Base-by-base conservation (phyloP, 23 red algal genomes). In the Gracilaria gracilis region DNA sequence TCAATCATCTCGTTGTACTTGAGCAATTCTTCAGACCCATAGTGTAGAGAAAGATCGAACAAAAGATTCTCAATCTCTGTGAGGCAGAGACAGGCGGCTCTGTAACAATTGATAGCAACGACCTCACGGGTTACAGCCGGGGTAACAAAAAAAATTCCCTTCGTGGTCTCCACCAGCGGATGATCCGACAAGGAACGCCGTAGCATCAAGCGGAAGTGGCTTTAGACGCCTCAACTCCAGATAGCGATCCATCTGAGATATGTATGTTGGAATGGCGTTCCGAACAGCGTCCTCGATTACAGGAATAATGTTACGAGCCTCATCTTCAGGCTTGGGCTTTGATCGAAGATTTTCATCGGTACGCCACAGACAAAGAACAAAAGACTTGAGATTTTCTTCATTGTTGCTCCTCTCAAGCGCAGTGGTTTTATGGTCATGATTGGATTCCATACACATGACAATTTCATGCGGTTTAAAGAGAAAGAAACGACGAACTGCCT, bases 161-260 rank as follows among this genome's bases (percentile, higher is more conserved):
- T 99, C 97, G 36, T 94, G 93, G 64, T 99, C 97, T 23, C 97
- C 97, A 50, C 97, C 97, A 23, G 97, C 97, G 94, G 94, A 99
- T 20, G 97, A 99, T 57, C 87, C 77, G 58, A 99, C 96, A 3
- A 96, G 29, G 35, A 99, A 99, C 5, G 90, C 94, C 3, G 39
- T 67, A 2, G 91, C 86, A 59, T 99, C 91, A 11, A 99, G 83
- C 33, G 97, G 97, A 24, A 99, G 69, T 9, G 91, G 78, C 15
- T 92, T 80, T 15, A 92, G 55, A 3, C 88, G 82, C 47, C 81
- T 91, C 32, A 44, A 64, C 21, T 46, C 57, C 34, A 99, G 88
- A 47, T 84, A 91, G 32, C 64, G 80, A 84, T 99, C 94, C 67
- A 96, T 87, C 36, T 66, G 55, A 21, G 87, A 83, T 53, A 96